Conservation (phyloP, 2,329 filamentous ascomycete genomes). For the Chaetomium sp. region DNA sequence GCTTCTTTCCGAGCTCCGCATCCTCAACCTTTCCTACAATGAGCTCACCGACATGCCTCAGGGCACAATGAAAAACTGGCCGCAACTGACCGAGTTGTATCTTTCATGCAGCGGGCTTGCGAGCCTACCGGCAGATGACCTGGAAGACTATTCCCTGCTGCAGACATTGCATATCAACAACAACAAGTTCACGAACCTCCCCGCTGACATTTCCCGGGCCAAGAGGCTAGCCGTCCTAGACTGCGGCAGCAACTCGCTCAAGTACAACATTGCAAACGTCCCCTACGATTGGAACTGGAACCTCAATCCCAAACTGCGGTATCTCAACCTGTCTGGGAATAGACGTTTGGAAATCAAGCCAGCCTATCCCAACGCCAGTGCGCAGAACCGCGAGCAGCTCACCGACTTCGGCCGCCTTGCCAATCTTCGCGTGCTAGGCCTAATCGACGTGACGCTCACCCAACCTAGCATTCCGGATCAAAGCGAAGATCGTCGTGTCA, state of each 20-base stretch:
- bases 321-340: constrained; percentile 95
- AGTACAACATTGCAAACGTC: constrained; percentile 99
- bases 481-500: constrained; percentile 89
- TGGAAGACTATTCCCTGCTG: constrained; percentile 85
- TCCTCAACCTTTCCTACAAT: constrained; percentile 94
- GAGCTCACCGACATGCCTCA: constrained; percentile 90
- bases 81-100: constrained; percentile 86
- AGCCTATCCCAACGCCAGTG: constrained; percentile 56
- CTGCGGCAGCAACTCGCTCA: constrained; percentile 90
- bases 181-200: constrained; percentile 96
- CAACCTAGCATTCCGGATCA: constrained; percentile 93
- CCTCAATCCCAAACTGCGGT: constrained; percentile 91
- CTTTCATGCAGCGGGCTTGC: constrained; percentile 94
- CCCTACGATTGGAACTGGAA: constrained; percentile 99
- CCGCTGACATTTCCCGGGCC: constrained; percentile 91
- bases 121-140: constrained; percentile 86
- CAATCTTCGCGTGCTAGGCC: constrained; percentile 82
- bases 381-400: constrained; percentile 66
- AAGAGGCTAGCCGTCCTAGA: constrained; percentile 90
- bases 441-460: constrained; percentile 98
- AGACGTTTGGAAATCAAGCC: constrained; percentile 90
- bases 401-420: constrained; percentile 87
- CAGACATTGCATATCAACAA: constrained; percentile 94
- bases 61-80: constrained; percentile 85
- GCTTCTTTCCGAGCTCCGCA: constrained; percentile 77